phyloP scores from a whole-genome alignment of 179 eudicot species.

The Pouteria campechiana region DNA sequence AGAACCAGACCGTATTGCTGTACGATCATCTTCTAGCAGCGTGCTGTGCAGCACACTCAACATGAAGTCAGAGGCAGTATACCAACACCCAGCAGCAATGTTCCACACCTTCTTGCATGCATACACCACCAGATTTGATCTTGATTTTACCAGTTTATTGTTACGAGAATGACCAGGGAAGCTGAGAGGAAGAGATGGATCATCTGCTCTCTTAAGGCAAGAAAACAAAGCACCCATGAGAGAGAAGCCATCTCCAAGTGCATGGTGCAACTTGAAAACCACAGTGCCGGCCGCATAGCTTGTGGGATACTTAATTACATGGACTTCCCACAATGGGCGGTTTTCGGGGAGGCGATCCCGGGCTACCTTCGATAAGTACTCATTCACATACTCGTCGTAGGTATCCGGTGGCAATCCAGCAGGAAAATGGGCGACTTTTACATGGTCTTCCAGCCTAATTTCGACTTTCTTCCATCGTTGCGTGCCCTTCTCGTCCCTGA shows the following conservation, averaged over 20 bases:
- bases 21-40: constrained; percentile 38
- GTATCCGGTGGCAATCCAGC: constrained; percentile 3
- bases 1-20: constrained; percentile 50
- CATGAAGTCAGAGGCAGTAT: constrained; percentile 45
- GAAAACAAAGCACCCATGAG: constrained; percentile 84
- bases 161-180: too few relatives aligned
- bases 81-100: constrained; percentile 13
- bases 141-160: too few relatives aligned
- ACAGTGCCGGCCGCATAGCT: constrained; percentile 12
- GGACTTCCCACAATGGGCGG: constrained; percentile 21
- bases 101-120: constrained; percentile 10
- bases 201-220: constrained; percentile 55
- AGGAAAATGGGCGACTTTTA: constrained; percentile 8
- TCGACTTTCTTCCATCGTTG: constrained; percentile 25
- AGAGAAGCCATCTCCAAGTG: constrained; percentile 33
- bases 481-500: constrained; percentile 11
- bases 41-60: constrained; percentile 62
- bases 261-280: constrained; percentile 16
- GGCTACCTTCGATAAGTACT: constrained; percentile 10
- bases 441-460: constrained; percentile 15
- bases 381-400: constrained; percentile 10
- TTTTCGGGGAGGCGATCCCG: constrained; percentile 9
- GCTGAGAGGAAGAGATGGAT: constrained; percentile 56
- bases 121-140: too few relatives aligned
- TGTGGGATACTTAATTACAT: constrained; percentile 18